Conservation (phyloP, 2,329 filamentous ascomycete species). For the Colletotrichum tabaci region DNA sequence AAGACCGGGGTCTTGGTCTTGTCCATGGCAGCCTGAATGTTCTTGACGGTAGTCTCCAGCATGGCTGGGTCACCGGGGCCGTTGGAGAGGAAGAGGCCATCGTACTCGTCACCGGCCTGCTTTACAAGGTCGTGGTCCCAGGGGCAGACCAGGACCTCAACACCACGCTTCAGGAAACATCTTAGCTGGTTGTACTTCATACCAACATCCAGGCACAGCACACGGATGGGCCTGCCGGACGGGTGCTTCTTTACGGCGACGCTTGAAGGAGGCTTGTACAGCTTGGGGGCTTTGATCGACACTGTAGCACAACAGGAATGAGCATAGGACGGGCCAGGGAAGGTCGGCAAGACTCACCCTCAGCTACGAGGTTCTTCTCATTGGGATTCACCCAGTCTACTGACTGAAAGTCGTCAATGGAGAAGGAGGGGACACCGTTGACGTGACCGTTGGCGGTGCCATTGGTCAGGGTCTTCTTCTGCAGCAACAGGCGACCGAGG, state of each 20-base stretch:
- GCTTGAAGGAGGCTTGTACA: conserved; percentile 83
- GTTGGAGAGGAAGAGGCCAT: conserved; percentile 98
- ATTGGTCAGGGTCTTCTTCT: conserved; percentile 68
- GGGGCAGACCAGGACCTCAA: conserved; percentile 94
- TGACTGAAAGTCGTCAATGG: conserved; percentile 75
- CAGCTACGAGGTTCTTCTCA: conserved; percentile 89
- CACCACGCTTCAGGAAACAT: conserved; percentile 90
- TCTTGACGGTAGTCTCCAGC: conserved; percentile 83
- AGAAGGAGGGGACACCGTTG: conserved; percentile 42
- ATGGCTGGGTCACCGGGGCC: conserved; percentile 95
- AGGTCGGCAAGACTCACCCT: conserved; percentile 77
- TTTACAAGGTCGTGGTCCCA: conserved; percentile 94
- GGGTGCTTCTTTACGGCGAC: conserved; percentile 83
- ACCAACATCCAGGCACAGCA: conserved; percentile 95
- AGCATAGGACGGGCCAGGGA: conserved; percentile 52
- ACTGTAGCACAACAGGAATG: conserved; percentile 70
- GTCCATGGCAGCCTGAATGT: conserved; percentile 82
- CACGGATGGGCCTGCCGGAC: conserved; percentile 87
- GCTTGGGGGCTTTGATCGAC: conserved; percentile 87
- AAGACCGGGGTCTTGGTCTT: conserved; percentile 90
- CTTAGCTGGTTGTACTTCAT: conserved; percentile 98
- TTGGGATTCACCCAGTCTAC: conserved; percentile 95
- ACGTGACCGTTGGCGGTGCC: conserved; percentile 55
- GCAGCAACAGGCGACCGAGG: conserved; percentile 89
- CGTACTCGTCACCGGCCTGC: conserved; percentile 86